A percentile compares a stretch with the other conserved stretches of the same genome.
phyloP scores from a whole-genome alignment of 805 yeast species.

The Zygosaccharomyces pseudorouxii region DNA sequence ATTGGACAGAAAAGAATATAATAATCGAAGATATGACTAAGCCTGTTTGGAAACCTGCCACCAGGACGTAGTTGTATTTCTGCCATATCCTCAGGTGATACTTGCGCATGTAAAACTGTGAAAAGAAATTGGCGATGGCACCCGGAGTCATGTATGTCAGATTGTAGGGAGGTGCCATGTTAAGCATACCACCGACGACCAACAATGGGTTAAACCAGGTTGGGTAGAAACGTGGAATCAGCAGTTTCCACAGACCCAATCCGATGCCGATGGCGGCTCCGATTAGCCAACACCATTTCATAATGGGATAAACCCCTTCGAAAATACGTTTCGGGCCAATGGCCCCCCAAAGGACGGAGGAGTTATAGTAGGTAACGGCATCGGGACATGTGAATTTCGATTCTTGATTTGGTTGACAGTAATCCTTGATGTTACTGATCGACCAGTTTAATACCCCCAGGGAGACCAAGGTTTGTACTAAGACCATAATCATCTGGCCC shows the following conservation, averaged over 20 bases:
- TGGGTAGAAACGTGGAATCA: constrained; percentile 18
- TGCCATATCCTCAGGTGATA: constrained; percentile 53
- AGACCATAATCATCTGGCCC: constrained; percentile 37
- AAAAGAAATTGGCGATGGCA: constrained; percentile 34
- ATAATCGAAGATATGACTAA: constrained; percentile 50
- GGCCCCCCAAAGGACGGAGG: constrained; percentile 53
- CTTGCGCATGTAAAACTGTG: constrained; percentile 48
- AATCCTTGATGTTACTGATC: constrained; percentile 32
- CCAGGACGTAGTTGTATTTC: constrained; percentile 46
- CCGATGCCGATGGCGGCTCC: constrained; percentile 41
- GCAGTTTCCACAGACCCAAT: constrained; percentile 28
- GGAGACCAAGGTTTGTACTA: constrained; percentile 31
- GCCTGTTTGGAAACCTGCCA: constrained; percentile 58
- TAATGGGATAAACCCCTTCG: constrained; percentile 53
- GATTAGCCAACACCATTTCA: constrained; percentile 60
- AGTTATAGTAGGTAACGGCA: constrained; percentile 43
- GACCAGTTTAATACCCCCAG: constrained; percentile 38
- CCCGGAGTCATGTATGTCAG: constrained; percentile 34
- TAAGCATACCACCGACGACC: constrained; percentile 46
- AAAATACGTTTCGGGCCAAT: constrained; percentile 55
- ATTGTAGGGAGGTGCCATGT: constrained; percentile 49
- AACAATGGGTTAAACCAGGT: constrained; percentile 47
- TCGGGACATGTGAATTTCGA: constrained; percentile 41
- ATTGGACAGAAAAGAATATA: constrained; percentile 50
- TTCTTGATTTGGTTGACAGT: constrained; percentile 36